A percentile compares a stretch with the other conserved stretches of the same genome.
Conservation (phyloP, 768 basidiomycete species). For the Mycena capillaripes region DNA sequence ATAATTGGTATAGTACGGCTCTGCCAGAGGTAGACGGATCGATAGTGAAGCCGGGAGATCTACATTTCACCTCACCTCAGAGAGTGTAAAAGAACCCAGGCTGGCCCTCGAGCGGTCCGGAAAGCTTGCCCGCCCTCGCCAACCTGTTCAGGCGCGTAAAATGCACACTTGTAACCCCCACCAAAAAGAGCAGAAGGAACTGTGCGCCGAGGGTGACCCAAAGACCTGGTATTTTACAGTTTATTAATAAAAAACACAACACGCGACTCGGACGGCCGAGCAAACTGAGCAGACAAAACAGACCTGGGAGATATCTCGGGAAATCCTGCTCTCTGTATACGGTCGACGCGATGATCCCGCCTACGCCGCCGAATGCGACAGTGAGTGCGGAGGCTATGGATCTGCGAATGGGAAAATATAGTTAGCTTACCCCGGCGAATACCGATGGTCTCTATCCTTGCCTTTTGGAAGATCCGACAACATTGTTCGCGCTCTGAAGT, state of each 20-base stretch:
- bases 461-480: conserved; percentile 63
- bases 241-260: conserved; percentile 5
- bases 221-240: conserved; percentile 48
- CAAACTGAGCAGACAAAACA: conserved; percentile 4
- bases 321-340: conserved; percentile 57
- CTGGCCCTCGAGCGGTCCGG: conserved; percentile 51
- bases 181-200: conserved; percentile 50
- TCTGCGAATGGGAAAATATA: background rate
- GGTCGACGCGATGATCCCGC: conserved; percentile 53
- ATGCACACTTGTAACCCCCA: conserved; percentile 50
- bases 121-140: conserved; percentile 47
- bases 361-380: conserved; percentile 57
- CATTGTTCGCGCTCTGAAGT: conserved; percentile 55
- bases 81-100: conserved; percentile 56
- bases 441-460: conserved; percentile 37
- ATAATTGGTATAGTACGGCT: too few relatives aligned
- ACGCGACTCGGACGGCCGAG: too few relatives aligned
- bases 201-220: conserved; percentile 58
- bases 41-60: background rate
- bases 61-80: conserved; percentile 40
- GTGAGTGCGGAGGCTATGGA: conserved; percentile 54
- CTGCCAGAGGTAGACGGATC: background rate
- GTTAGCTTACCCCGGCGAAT: conserved; percentile 25
- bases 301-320: conserved; percentile 61
- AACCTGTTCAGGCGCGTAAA: conserved; percentile 55